Conservation (phyloP, 2,329 filamentous ascomycete genomes). For the Calonectria pseudoreteaudii region DNA sequence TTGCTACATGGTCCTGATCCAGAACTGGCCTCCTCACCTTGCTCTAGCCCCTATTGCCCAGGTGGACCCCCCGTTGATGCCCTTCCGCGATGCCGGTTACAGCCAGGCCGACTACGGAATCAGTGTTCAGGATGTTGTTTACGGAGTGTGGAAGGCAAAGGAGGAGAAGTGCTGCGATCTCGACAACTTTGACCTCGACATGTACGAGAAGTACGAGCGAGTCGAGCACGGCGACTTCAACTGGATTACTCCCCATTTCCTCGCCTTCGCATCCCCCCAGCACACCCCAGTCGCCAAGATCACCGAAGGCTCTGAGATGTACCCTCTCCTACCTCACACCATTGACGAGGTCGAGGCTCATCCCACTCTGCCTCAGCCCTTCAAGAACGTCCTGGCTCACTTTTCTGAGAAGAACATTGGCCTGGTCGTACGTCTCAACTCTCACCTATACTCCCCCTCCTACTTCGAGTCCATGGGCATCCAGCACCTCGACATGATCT, state of each 20-base stretch:
- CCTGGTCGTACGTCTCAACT: constrained; percentile 94
- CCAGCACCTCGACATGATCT: constrained; percentile 98
- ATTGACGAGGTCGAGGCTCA: constrained; percentile 78
- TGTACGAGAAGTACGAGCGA: constrained; percentile 95
- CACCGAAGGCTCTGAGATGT: constrained; percentile 78
- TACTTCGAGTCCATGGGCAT: constrained; percentile 97
- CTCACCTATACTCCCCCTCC: constrained; percentile 93
- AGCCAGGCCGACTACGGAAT: constrained; percentile 97
- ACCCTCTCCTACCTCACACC: constrained; percentile 79
- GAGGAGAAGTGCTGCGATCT: constrained; percentile 92
- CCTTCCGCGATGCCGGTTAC: constrained; percentile 97
- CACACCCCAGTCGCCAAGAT: constrained; percentile 81
- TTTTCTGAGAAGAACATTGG: constrained; percentile 91
- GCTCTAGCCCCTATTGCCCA: constrained; percentile 96
- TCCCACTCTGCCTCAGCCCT: constrained; percentile 81
- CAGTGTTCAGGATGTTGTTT: constrained; percentile 96
- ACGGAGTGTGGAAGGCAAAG: constrained; percentile 98
- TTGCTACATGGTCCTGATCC: constrained; percentile 98
- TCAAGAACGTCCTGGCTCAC: constrained; percentile 95
- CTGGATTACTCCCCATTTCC: constrained; percentile 95
- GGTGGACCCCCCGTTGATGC: constrained; percentile 97
- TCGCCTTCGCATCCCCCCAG: constrained; percentile 96
- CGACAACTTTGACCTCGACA: constrained; percentile 94
- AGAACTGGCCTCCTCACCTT: constrained; percentile 96
- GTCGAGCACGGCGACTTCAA: constrained; percentile 99